Conservation (phyloP, 2,329 filamentous ascomycete genomes). For the Ilyonectria destructans region DNA sequence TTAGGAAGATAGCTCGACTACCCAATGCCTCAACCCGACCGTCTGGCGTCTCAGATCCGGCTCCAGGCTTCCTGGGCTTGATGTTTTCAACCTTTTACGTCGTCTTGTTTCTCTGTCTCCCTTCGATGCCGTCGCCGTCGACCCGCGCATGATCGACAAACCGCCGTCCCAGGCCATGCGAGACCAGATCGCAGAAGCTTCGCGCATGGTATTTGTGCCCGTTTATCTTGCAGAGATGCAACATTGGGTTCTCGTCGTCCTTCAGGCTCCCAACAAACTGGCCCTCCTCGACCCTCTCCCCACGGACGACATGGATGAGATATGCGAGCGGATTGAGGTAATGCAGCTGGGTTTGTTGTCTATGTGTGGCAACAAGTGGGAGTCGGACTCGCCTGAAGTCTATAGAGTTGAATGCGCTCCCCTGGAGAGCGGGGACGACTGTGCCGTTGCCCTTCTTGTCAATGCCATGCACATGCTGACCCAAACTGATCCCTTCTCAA, state of each 20-base stretch:
- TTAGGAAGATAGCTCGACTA: background rate
- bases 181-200: constrained; percentile 5
- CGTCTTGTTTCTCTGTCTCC: background rate
- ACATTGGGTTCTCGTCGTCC: constrained; percentile 3
- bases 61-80: background rate
- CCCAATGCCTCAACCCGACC: background rate
- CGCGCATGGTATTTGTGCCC: background rate
- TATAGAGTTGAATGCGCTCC: constrained; percentile 5
- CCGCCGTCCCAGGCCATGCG: background rate
- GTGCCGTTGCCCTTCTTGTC: background rate
- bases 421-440: background rate
- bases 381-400: background rate
- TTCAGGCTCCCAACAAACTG: background rate
- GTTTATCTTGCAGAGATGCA: background rate
- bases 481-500: background rate
- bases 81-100: background rate
- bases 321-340: background rate
- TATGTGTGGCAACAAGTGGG: background rate
- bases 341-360: background rate
- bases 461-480: constrained; percentile 4
- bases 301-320: background rate
- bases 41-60: background rate
- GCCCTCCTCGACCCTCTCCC: background rate
- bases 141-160: background rate
- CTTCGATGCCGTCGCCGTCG: background rate